A percentile compares a stretch with the other conserved stretches of the same genome.
phyloP scores from a whole-genome alignment of 495 filamentous ascomycete genomes.

The Opeltia flavorubescens region DNA sequence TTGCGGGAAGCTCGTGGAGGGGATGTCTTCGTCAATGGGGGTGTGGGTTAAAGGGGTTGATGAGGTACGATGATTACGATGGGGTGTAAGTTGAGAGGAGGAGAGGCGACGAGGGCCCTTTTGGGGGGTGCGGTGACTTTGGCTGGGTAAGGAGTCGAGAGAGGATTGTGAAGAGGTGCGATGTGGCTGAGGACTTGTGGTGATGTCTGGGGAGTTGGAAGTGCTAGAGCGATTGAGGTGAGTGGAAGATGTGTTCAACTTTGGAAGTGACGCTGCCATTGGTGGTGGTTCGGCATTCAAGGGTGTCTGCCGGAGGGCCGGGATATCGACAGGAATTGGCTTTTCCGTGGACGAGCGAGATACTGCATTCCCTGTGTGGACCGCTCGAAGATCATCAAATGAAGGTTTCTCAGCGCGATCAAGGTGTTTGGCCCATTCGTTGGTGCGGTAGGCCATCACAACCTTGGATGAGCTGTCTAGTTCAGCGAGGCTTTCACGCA shows the following conservation, averaged over 20 bases:
- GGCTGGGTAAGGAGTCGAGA: constrained; percentile 15
- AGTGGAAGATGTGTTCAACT: background rate
- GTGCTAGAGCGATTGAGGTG: background rate
- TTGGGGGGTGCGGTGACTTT: constrained; percentile 1
- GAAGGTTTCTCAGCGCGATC: constrained; percentile 63
- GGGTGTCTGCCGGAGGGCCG: constrained; percentile 57
- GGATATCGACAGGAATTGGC: constrained; percentile 47
- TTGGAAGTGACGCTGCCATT: constrained; percentile 5
- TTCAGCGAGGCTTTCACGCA: background rate
- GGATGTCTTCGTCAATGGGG: constrained; percentile 26
- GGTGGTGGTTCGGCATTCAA: constrained; percentile 31
- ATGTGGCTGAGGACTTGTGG: background rate
- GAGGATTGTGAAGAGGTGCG: constrained; percentile 12
- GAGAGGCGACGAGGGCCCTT: constrained; percentile 5
- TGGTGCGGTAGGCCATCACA: constrained; percentile 72
- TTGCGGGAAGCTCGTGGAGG: constrained; percentile 20
- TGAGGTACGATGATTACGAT: constrained; percentile 33
- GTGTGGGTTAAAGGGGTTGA: constrained; percentile 26
- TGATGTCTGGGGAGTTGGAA: background rate
- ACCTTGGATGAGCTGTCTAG: constrained; percentile 41
- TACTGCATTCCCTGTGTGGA: constrained; percentile 23
- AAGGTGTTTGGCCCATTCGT: constrained; percentile 93
- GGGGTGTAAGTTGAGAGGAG: constrained; percentile 5
- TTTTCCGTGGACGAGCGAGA: constrained; percentile 28
- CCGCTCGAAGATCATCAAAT: constrained; percentile 39